Percentiles rank a stretch among this genome's conserved stretches.
These are phyloP conservation scores for Cutaneotrichosporon sp. DNA, from an alignment of 1,284 basidiomycete genomes.

Conservation along the genomic window DNA sequence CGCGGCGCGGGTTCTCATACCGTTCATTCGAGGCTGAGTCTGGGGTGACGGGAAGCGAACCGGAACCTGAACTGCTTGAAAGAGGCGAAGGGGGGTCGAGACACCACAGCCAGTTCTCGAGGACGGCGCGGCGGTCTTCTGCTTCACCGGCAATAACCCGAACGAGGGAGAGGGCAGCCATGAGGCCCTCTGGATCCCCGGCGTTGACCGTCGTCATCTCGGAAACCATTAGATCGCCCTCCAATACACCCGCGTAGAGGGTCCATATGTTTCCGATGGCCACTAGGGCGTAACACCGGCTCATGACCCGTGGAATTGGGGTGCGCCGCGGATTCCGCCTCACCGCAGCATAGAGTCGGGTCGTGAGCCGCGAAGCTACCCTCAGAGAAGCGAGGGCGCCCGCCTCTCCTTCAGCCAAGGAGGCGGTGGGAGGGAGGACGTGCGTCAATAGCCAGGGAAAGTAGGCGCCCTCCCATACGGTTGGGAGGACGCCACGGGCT, in stretches of 20 bases:
- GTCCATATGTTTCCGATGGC: neutral
- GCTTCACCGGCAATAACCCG: neutral
- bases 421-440: neutral
- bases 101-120: constrained; percentile 5
- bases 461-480: neutral
- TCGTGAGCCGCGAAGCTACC: neutral
- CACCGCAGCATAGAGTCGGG: neutral
- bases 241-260: neutral
- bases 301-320: neutral
- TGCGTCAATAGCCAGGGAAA: constrained; percentile 6
- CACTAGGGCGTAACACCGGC: neutral
- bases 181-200: constrained; percentile 2
- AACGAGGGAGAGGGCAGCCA: neutral
- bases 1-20: constrained; percentile 2
- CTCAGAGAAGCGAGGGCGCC: neutral
- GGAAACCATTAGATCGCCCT: constrained; percentile 1
- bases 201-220: constrained; percentile 4
- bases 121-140: neutral
- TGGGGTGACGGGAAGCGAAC: neutral
- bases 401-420: neutral
- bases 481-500: constrained; percentile 1
- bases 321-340: neutral
- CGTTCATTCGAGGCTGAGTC: neutral
- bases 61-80: neutral
- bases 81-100: neutral